Evolutionary conservation across 75 land plant genomes (phyloP).

Genomic region (Sequoiadendron giganteum): DNA sequence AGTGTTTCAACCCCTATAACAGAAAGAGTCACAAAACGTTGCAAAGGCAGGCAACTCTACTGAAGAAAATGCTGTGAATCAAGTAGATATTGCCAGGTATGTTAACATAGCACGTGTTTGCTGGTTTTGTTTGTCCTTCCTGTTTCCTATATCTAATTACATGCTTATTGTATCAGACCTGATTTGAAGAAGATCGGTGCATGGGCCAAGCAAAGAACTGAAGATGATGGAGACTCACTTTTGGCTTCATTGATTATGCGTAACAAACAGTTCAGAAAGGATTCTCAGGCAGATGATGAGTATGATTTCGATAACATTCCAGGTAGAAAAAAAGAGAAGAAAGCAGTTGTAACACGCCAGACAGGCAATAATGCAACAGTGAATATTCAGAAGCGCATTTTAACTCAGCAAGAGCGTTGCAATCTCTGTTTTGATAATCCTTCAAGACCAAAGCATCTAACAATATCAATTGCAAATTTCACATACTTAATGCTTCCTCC

Average conservation of each 20-base stretch:
- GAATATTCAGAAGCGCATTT: conserved; percentile 32
- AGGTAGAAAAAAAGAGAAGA: conserved; percentile 33
- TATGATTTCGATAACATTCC: conserved; percentile 68
- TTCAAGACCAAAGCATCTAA: conserved; percentile 83
- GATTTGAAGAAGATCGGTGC: background rate
- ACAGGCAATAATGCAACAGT: conserved; percentile 15
- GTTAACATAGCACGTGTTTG: background rate
- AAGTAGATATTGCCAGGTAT: background rate
- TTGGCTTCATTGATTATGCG: conserved; percentile 65
- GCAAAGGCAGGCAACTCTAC: background rate
- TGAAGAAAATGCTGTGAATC: background rate
- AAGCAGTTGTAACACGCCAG: conserved; percentile 12
- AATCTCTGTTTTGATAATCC: conserved; percentile 88
- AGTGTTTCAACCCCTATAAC: background rate
- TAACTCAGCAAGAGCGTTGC: conserved; percentile 90
- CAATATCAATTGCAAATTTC: conserved; percentile 76
- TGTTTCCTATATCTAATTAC: background rate
- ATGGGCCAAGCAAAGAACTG: conserved; percentile 14
- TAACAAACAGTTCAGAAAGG: conserved; percentile 57
- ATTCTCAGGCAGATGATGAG: conserved; percentile 77
- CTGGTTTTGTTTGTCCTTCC: background rate
- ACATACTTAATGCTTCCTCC: conserved; percentile 87
- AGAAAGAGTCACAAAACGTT: conserved; percentile 2
- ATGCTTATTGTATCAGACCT: conserved; percentile 8
- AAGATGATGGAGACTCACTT: conserved; percentile 56